These are phyloP conservation scores for Plectosphaerella sp. DNA, from an alignment of 2,329 filamentous ascomycete genomes.

Conservation along the genomic window DNA sequence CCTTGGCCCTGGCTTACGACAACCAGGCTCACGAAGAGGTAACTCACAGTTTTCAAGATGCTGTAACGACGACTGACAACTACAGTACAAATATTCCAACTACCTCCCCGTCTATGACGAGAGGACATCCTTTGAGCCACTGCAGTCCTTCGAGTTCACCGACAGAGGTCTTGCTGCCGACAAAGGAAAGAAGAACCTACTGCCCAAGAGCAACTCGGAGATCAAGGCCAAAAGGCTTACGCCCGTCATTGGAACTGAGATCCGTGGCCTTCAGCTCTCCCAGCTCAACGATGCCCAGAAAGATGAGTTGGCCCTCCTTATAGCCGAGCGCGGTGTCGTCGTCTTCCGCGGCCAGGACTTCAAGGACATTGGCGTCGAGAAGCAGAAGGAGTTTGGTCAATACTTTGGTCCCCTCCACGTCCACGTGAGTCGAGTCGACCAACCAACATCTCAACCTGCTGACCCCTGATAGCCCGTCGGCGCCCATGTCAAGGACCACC, in stretches of 20 bases:
- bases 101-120: conserved; percentile 29
- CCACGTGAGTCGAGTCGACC: conserved; percentile 20
- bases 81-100: conserved; percentile 23
- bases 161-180: conserved; percentile 25
- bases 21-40: conserved; percentile 1
- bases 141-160: conserved; percentile 23
- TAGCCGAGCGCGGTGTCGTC: conserved; percentile 33
- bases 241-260: conserved; percentile 32
- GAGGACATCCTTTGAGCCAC: conserved; percentile 19
- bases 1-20: conserved; percentile 6
- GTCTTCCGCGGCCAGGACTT: conserved; percentile 29
- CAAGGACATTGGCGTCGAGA: conserved; percentile 3
- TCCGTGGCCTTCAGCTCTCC: conserved; percentile 32
- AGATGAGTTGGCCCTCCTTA: conserved; percentile 36
- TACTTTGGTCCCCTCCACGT: conserved; percentile 32
- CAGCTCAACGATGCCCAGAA: conserved; percentile 30
- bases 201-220: conserved; percentile 11
- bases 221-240: conserved; percentile 13
- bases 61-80: background rate
- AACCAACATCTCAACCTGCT: background rate
- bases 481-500: conserved; percentile 34
- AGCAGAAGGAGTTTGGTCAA: conserved; percentile 5
- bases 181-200: conserved; percentile 21
- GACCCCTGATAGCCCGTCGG: conserved; percentile 27
- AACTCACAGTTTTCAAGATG: background rate